phyloP scores from a whole-genome alignment of 1,284 basidiomycete species.

The Cystobasidium slooffiae region DNA sequence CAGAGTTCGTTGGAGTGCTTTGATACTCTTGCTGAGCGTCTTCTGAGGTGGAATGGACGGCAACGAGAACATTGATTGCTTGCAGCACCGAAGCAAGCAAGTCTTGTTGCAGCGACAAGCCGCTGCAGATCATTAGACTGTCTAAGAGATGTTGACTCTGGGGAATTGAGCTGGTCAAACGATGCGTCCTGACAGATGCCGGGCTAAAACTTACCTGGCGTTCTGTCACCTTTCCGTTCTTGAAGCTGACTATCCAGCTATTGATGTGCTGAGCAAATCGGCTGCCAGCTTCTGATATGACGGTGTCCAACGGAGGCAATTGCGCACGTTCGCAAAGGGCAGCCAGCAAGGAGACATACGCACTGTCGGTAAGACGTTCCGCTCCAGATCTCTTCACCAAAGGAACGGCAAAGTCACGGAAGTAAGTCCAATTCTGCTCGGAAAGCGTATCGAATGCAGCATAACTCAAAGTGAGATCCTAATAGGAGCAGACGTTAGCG shows the following conservation, averaged over 20 bases:
- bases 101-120: not conserved
- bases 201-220: conserved; percentile 40
- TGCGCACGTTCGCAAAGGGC: not conserved
- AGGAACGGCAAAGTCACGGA: conserved; percentile 31
- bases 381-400: conserved; percentile 2
- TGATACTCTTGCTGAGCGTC: conserved; percentile 14
- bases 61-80: not conserved
- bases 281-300: not conserved
- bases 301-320: conserved; percentile 1
- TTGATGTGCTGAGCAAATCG: conserved; percentile 27
- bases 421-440: conserved; percentile 29
- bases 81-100: not conserved
- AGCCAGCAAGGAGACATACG: conserved; percentile 21
- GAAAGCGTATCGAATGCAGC: conserved; percentile 17
- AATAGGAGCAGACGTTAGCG: not conserved
- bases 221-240: conserved; percentile 29
- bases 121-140: conserved; percentile 23
- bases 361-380: not conserved
- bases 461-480: conserved; percentile 6
- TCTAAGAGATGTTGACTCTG: conserved; percentile 49
- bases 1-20: not conserved
- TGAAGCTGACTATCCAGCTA: conserved; percentile 40
- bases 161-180: not conserved
- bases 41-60: not conserved
- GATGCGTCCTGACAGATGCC: not conserved